These are phyloP conservation scores for Ascochyta clinopodiicola DNA, from an alignment of 2,329 filamentous ascomycete genomes.

Conservation along the genomic window DNA sequence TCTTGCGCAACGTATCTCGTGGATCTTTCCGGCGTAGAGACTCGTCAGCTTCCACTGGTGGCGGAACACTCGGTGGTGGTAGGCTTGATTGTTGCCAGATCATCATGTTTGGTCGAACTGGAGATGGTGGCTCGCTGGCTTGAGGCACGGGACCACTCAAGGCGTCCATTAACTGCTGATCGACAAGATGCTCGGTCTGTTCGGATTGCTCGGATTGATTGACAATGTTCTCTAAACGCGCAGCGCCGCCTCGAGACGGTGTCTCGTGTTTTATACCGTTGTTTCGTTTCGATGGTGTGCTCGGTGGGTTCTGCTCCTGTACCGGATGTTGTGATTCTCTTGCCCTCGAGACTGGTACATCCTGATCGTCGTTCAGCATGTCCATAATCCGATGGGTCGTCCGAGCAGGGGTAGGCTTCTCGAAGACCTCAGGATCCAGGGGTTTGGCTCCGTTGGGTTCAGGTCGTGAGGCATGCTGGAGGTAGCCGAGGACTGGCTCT, in stretches of 20 bases:
- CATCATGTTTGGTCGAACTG: slow-evolving; percentile 24
- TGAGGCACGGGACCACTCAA: slow-evolving; percentile 21
- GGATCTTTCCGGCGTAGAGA: slow-evolving; percentile 33
- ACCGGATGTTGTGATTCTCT: slow-evolving; percentile 25
- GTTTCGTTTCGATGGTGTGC: slow-evolving; percentile 24
- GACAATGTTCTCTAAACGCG: slow-evolving; percentile 27
- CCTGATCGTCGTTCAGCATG: slow-evolving; percentile 45
- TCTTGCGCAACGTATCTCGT: slow-evolving; percentile 33
- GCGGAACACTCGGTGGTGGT: slow-evolving; percentile 17
- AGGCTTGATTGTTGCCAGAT: slow-evolving; percentile 23
- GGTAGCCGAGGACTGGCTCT: slow-evolving; percentile 11
- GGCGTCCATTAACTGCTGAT: slow-evolving; percentile 30
- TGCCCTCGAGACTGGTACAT: slow-evolving; percentile 33
- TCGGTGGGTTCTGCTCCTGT: slow-evolving; percentile 22
- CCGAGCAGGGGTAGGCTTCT: slow-evolving; percentile 33
- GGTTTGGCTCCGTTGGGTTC: slow-evolving; percentile 18
- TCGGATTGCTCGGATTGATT: slow-evolving; percentile 28
- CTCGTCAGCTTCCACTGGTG: slow-evolving; percentile 31
- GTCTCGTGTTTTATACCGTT: slow-evolving; percentile 24
- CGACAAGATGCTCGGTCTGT: slow-evolving; percentile 30
- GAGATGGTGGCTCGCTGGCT: slow-evolving; percentile 28
- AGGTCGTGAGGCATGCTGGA: slow-evolving; percentile 9
- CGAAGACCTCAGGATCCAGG: slow-evolving; percentile 16
- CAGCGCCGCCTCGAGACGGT: slow-evolving; percentile 25
- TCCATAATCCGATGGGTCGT: slow-evolving; percentile 48